A percentile compares a stretch with the other conserved stretches of the same genome.
These are phyloP conservation scores for Rhizopogon roseolus DNA, from an alignment of 768 basidiomycete species.

Conservation along the genomic window DNA sequence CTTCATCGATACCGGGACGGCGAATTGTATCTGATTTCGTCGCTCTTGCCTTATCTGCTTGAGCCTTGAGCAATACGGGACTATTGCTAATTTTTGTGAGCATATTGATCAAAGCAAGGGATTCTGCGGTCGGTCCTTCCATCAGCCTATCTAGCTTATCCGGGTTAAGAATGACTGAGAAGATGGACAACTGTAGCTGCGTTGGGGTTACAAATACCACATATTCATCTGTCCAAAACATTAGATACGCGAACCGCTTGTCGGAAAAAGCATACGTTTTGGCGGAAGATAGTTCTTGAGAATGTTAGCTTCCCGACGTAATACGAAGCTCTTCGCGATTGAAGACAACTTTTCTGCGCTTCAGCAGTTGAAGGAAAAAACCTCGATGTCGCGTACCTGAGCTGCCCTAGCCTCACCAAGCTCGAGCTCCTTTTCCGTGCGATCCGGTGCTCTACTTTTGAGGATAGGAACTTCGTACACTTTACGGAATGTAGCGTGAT, in stretches of 20 bases:
- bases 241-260: background rate
- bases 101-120: slow-evolving; percentile 72
- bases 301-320: slow-evolving; percentile 82
- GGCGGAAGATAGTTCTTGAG: slow-evolving; percentile 85
- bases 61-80: slow-evolving; percentile 81
- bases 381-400: slow-evolving; percentile 47
- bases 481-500: slow-evolving; percentile 69
- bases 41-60: slow-evolving; percentile 54
- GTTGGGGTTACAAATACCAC: slow-evolving; percentile 96
- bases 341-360: slow-evolving; percentile 47
- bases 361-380: background rate
- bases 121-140: slow-evolving; percentile 68
- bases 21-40: slow-evolving; percentile 38
- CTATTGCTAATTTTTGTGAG: slow-evolving; percentile 92
- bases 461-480: slow-evolving; percentile 88
- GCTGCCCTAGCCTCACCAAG: slow-evolving; percentile 71
- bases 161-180: slow-evolving; percentile 68
- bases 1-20: slow-evolving; percentile 51
- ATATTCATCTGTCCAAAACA: slow-evolving; percentile 72
- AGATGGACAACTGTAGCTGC: slow-evolving; percentile 74
- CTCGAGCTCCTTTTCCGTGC: slow-evolving; percentile 66
- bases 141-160: slow-evolving; percentile 66
- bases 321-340: slow-evolving; percentile 83
- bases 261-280: slow-evolving; percentile 55
- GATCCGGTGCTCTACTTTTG: slow-evolving; percentile 76